Base-by-base conservation (phyloP, 1,284 basidiomycete genomes). In the Uromyces viciae-fabae region DNA sequence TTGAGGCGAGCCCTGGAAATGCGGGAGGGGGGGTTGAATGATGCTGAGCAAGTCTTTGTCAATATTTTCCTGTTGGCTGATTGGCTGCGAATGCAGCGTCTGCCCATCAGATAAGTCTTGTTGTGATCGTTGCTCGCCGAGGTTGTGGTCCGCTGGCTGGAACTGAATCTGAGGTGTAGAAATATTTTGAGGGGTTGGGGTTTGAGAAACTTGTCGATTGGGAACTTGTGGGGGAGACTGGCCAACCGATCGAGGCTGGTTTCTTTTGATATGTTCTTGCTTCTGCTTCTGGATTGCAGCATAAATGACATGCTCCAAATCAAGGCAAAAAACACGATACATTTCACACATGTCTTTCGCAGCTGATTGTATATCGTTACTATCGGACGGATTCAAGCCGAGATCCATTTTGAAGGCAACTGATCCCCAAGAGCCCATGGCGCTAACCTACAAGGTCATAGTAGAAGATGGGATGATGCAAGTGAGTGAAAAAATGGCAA, bases 291-390 rank as follows among this genome's bases (percentile, higher is more conserved):
- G 75, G 33, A 77, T 25, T 28, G 68, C 54, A 15, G 25, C 46
- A 36, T 60, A 22, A 28, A 79, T 31, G n/a, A 58, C 52, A 49
- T 72, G 56, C 66, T 79, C 77, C 31, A 79, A 46, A 3, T 79
- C 77, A 17, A 79, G 56, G 42, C 77, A 79, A 36, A 71, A 79
- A 11, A 54, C 62, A 31, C 77, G 77, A 79, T 79, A 79, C 33
- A 72, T 36, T 14, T 79, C 77, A 49, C 68, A 42, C n/a, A 79
- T 38, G 31, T 79, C 68, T 28, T 79, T 71, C 17, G 38, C 68
- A 33, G 68, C 77, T 14, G 14, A 19, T 72, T 71, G 66, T 9
- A 79, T 15, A 43, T 71, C 68, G 52, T 79, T 71, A 40, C 46
- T 79, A 36, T 79, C 77, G 17, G 68, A 58, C 38, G 54, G 54